Conservation (phyloP, 805 yeast species). For the Saccharomycopsis synnaedendra region DNA sequence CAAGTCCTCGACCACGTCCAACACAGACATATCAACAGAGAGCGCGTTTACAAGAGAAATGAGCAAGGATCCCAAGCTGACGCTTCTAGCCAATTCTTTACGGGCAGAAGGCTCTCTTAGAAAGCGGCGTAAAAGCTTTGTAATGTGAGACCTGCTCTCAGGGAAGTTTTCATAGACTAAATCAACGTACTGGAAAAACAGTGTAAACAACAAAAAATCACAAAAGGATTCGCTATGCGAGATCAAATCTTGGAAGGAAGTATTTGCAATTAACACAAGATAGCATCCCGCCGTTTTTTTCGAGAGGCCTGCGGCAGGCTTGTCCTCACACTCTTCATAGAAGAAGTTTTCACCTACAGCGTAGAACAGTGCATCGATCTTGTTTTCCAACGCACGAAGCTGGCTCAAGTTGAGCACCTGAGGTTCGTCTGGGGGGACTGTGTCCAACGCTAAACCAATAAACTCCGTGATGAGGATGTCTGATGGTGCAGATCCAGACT, state of each 20-base stretch:
- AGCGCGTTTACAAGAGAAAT: not conserved
- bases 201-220: constrained; percentile 1
- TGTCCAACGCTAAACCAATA: not conserved
- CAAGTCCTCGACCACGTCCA: not conserved
- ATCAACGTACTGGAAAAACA: constrained; percentile 1
- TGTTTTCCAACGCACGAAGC: not conserved
- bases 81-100: not conserved
- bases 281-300: not conserved
- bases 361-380: constrained; percentile 6
- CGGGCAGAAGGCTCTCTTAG: not conserved
- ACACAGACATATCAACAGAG: too few species aligned
- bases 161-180: not conserved
- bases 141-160: not conserved
- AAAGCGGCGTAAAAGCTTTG: too few species aligned
- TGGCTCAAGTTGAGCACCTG: not conserved
- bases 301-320: not conserved
- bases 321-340: not conserved
- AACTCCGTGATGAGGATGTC: not conserved
- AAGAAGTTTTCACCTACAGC: not conserved
- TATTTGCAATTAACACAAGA: not conserved
- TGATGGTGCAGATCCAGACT: not conserved
- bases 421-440: not conserved
- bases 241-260: constrained; percentile 1
- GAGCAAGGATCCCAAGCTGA: not conserved
- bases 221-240: not conserved